Conservation (phyloP, 495 filamentous ascomycete species). For the Aspergillus conjunctus region DNA sequence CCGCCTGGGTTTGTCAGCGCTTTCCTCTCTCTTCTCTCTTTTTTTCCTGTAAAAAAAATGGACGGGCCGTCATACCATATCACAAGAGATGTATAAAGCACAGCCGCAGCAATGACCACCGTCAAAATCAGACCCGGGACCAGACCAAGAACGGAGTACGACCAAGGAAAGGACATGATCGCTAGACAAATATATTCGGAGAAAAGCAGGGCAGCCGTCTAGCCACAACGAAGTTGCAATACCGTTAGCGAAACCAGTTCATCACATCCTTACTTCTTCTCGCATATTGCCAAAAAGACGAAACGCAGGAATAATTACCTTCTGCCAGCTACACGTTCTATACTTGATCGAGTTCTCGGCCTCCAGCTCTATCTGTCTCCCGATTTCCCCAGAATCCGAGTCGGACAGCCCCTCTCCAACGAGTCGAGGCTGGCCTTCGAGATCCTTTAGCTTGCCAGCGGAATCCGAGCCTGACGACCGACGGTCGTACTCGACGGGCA, state of each 20-base stretch:
- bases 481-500: slow-evolving; percentile 26
- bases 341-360: slow-evolving; percentile 82
- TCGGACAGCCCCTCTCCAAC: slow-evolving; percentile 30
- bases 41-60: background rate
- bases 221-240: background rate
- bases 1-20: slow-evolving; percentile 51
- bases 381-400: slow-evolving; percentile 50
- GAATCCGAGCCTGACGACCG: slow-evolving; percentile 29
- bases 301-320: slow-evolving; percentile 50
- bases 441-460: slow-evolving; percentile 38
- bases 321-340: slow-evolving; percentile 86
- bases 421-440: slow-evolving; percentile 35
- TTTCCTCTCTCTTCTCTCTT: background rate
- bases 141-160: slow-evolving; percentile 81
- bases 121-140: slow-evolving; percentile 87
- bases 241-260: too few species aligned
- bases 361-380: slow-evolving; percentile 77
- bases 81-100: slow-evolving; percentile 83
- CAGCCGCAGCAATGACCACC: slow-evolving; percentile 68
- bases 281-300: background rate
- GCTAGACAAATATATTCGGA: slow-evolving; percentile 92
- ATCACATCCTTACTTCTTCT: background rate
- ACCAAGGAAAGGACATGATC: slow-evolving; percentile 93
- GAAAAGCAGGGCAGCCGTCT: slow-evolving; percentile 86
- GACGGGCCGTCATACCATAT: slow-evolving; percentile 59